Evolutionary conservation across 2,329 filamentous ascomycete genomes (phyloP).

Genomic region (Bisporella sp.): DNA sequence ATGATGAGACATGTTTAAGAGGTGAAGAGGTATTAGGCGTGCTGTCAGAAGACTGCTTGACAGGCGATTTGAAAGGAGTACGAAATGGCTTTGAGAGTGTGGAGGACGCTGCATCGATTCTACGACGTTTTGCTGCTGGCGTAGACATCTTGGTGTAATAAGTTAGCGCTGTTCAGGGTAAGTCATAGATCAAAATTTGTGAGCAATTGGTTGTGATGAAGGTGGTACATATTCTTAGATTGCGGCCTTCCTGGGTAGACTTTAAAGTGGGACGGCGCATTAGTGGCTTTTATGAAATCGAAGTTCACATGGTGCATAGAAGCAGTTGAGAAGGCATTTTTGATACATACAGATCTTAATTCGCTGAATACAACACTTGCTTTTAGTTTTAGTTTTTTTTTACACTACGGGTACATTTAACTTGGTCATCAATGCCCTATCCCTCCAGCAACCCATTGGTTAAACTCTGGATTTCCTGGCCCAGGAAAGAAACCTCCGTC

Average conservation of each 20-base stretch:
- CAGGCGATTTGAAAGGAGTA: slow-evolving; percentile 46
- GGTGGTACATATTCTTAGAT: not conserved
- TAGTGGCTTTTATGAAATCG: no score
- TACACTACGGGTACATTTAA: no score
- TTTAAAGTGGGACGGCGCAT: no score
- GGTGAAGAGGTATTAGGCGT: slow-evolving; percentile 8
- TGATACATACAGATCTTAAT: no score
- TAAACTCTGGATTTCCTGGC: slow-evolving; percentile 59
- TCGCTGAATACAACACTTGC: no score
- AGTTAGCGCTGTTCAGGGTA: slow-evolving; percentile 22
- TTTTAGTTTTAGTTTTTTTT: no score
- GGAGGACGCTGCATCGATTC: slow-evolving; percentile 49
- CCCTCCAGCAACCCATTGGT: slow-evolving; percentile 56
- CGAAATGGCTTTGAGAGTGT: slow-evolving; percentile 65
- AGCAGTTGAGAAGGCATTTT: no score
- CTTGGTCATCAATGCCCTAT: slow-evolving; percentile 45
- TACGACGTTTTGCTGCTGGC: slow-evolving; percentile 54
- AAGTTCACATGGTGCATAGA: no score
- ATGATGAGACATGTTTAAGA: not conserved
- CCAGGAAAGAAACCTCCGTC: slow-evolving; percentile 57
- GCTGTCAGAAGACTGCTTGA: slow-evolving; percentile 10
- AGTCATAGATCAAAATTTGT: slow-evolving; percentile 17
- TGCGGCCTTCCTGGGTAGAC: not conserved
- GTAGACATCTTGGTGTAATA: slow-evolving; percentile 34
- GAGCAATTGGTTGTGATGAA: slow-evolving; percentile 8